Conservation (phyloP, 2,329 filamentous ascomycete genomes). For the Cryphonectria japonica region DNA sequence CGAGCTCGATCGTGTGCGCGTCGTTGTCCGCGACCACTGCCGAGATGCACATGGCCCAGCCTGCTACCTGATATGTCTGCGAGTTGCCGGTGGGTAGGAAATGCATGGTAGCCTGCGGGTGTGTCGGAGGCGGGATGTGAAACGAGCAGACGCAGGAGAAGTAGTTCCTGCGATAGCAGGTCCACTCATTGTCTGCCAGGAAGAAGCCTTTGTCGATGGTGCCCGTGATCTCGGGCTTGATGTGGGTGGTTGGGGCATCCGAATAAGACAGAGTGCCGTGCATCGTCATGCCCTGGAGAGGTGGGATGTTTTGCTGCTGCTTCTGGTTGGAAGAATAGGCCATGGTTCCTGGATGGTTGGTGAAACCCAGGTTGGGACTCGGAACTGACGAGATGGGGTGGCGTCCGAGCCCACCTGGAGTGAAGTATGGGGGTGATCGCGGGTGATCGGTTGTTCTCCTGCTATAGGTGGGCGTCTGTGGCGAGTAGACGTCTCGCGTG, state of each 20-base stretch:
- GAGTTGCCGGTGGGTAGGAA: slow-evolving; percentile 55
- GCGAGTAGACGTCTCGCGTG: slow-evolving; percentile 58
- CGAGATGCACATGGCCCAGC: slow-evolving; percentile 83
- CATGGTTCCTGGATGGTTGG: slow-evolving; percentile 49
- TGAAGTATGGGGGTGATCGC: slow-evolving; percentile 55
- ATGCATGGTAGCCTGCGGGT: slow-evolving; percentile 45
- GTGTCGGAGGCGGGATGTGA: slow-evolving; percentile 62
- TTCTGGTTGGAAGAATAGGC: slow-evolving; percentile 48
- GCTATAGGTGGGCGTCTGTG: slow-evolving; percentile 52
- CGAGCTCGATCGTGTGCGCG: slow-evolving; percentile 78
- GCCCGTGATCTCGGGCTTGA: slow-evolving; percentile 76
- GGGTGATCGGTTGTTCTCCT: slow-evolving; percentile 54
- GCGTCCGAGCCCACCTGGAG: slow-evolving; percentile 48
- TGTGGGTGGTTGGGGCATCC: slow-evolving; percentile 49
- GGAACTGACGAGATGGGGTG: slow-evolving; percentile 58
- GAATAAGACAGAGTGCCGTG: slow-evolving; percentile 66
- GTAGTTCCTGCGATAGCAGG: slow-evolving; percentile 90
- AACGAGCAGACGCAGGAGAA: slow-evolving; percentile 85
- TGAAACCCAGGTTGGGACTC: slow-evolving; percentile 51
- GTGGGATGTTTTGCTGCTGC: slow-evolving; percentile 53
- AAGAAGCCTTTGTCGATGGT: slow-evolving; percentile 92
- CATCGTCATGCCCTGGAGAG: slow-evolving; percentile 53
- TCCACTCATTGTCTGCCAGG: slow-evolving; percentile 80
- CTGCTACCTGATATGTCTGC: slow-evolving; percentile 67
- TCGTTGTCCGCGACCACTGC: slow-evolving; percentile 78